These are phyloP conservation scores for Hylodesmum podocarpum DNA, from an alignment of 306 rosid genomes.

Conservation along the genomic window DNA sequence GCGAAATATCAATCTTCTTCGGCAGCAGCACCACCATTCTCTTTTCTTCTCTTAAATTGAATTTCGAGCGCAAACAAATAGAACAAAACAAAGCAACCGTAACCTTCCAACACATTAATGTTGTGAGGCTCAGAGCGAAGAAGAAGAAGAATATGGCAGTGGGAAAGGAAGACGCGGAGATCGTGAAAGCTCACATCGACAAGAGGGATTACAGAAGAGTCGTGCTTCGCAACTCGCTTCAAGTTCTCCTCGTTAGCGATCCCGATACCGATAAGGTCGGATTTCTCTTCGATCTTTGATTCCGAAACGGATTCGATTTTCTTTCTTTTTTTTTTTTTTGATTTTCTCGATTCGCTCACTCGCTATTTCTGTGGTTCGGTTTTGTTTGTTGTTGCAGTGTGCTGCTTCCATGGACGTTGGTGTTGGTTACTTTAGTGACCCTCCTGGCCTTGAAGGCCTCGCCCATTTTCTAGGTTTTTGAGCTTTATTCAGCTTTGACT, in stretches of 20 bases:
- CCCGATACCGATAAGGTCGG: conserved; percentile 84
- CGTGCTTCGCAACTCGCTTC: conserved; percentile 70
- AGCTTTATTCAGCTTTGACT: not conserved
- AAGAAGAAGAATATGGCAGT: conserved; percentile 50
- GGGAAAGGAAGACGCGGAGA: conserved; percentile 56
- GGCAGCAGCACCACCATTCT: not conserved
- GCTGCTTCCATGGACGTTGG: conserved; percentile 96
- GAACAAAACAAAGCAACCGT: not conserved
- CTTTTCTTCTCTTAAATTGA: not conserved
- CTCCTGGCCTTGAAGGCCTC: conserved; percentile 88
- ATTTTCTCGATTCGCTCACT: not conserved
- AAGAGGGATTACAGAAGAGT: conserved; percentile 73
- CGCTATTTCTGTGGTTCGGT: not conserved
- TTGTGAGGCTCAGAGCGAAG: not conserved
- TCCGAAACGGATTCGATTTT: no score
- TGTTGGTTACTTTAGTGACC: conserved; percentile 86
- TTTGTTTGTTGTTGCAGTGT: conserved; percentile 47
- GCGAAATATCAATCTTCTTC: not conserved
- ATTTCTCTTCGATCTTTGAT: not conserved
- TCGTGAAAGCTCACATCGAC: conserved; percentile 72
- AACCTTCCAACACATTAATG: not conserved
- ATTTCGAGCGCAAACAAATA: not conserved
- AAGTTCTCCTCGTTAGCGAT: conserved; percentile 80
- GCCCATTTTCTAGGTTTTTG: conserved; percentile 87
- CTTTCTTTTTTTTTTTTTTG: not conserved